Evolutionary conservation across 2,329 filamentous ascomycete genomes (phyloP), one percentile per base, ranked within the genome.

Genomic region (Pseudopithomyces chartarum): DNA sequence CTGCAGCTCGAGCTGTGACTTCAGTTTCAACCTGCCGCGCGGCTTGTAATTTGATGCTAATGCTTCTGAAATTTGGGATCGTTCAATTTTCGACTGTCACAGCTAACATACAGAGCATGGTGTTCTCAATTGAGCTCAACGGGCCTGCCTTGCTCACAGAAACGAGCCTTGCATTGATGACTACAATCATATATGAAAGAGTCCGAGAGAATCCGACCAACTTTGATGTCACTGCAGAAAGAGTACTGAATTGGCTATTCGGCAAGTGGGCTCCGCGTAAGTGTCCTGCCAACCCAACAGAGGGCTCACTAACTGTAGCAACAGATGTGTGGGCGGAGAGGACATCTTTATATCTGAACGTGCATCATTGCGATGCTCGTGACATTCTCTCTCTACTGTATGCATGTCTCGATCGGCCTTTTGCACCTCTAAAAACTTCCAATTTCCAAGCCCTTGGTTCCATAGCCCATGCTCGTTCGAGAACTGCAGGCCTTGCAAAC

Each of bases 101-200:
- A 2, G 87, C 91, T 55, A 87, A 89, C 26, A 80, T 91, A 48
- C 89, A 90, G 64, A 84, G 83, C 52, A 89, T 96, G 56, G 81
- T 96, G 11, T 85, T 87, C 5, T 89, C 89, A 20, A 87, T 91
- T 44, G 93, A 96, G 66, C 81, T 94, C 34, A 94, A 89, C 70
- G 93, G 93, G 0, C 94, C 95, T 7, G 86, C 87, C 1, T 73
- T 87, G 19, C 78, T 97, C 17, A 88, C 88, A n/a, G 95, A 98
- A 71, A 87, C 92, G 1, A 90, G 91, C 2, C 79, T 94, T 17
- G 80, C 83, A 2, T 74, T 99, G 39, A 91, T 96, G 85, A 80
- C 84, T 15, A 84, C 85, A 53, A 74, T 96, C 40, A 80, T 95
- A 34, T 83, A 87, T 54, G 79, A 87, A 39, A 85, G 87, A 51